Base-by-base conservation (phyloP, 176 grass and related monocot species). In the Puya raimondii region DNA sequence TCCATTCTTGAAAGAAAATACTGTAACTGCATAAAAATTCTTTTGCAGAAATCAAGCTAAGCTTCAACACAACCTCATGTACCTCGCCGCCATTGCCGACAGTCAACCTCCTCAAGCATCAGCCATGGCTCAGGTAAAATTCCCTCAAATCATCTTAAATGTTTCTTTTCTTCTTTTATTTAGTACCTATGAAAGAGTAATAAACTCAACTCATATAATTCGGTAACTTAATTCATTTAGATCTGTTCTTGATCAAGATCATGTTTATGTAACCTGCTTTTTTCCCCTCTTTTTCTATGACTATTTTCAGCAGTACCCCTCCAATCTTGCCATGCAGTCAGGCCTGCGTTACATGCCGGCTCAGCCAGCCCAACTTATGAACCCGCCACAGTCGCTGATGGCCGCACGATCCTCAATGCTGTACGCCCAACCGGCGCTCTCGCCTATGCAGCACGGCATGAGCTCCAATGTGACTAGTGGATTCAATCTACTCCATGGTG, bases 21-120 rank as follows among this genome's bases (percentile, higher is more conserved):
- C 6, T 6, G 33, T 7, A 42, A 42, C 33, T 5, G 6, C 33
- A 7, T 42, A 42, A 42, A 42, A 42, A 42, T 42, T 42, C 33
- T 4, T 42, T 27, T 72, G 70, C 78, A 96, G 93, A 71, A 91
- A 96, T 85, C 93, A 96, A 79, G 93, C 93, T 42, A 92, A 92
- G 68, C 93, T 96, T 66, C 93, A 96, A 77, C 86, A 91, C 69
- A 96, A 96, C 76, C 93, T 96, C 73, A 96, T 96, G 93, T 96
- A 96, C 78, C 88, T 96, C 25, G 93, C 93, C 0, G 93, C 93
- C 59, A 96, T 96, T 53, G 93, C 93, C 1, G 93, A 96, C 68
- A 92, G 86, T 71, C 93, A 96, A 83, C 86, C 89, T 25, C 88
- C 89, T 2, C 92, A 96, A 82, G 79, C 81, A 23, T 70, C 92